Evolutionary conservation across 2,329 filamentous ascomycete species (phyloP), one percentile per base, ranked within the genome.

Genomic region (Reticulascus tulasneorum): DNA sequence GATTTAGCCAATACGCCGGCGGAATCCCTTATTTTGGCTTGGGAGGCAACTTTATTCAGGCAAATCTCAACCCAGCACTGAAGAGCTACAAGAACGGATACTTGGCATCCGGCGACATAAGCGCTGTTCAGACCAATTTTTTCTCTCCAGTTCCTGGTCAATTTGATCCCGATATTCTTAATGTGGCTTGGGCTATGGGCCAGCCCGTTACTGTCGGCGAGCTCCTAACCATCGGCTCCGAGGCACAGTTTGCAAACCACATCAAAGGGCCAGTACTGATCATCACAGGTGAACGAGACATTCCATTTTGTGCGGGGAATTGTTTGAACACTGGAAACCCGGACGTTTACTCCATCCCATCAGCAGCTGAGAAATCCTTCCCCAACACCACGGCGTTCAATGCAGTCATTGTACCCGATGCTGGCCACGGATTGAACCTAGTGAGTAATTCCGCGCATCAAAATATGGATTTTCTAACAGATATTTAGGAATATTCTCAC

Each of bases 231-330:
- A 53, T 81, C 6, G 71, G 64, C 5, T 59, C 52, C 11, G 53
- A 60, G 2, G 61, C 57, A 0, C 44, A 47, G 6, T 42, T 41
- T 13, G 43, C 48, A 4, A 70, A 57, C 35, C 43, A 51, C 0
- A 78, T 75, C 48, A 56, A 50, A 2, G 78, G 76, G 0, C 75
- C 78, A 0, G 75, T 78, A 0, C 55, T 79, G 29, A 64, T 83
- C 32, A 65, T 83, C 40, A 81, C 76, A 21, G 78, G 79, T 38
- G 66, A 66, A 15, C 53, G 55, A 10, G 71, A 79, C 31, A 39
- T 72, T 9, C 69, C 73, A 6, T 83, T 77, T 54, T 84, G 80
- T 40, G 79, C 78, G 4, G 75, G 77, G 18, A 71, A 82, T 54
- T 83, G 78, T 58, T 50, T 62, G 4, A 60, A 56, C 15, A 73